Evolutionary conservation across 331 rosid genomes (phyloP).

Genomic region (Cydonia oblonga): DNA sequence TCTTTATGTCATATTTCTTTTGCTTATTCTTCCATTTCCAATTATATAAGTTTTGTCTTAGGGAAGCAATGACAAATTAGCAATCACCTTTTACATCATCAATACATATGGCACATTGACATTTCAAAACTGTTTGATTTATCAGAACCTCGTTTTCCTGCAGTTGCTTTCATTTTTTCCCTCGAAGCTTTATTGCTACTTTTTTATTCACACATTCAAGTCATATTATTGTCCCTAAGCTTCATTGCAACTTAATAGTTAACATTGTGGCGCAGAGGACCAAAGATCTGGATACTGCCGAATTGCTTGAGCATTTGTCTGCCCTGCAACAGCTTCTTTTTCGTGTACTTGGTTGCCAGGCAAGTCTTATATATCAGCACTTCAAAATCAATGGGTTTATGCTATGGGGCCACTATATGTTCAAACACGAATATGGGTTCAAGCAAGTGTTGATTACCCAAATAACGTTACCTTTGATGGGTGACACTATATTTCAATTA

Average conservation of each 20-base stretch:
- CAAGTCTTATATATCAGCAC: slow-evolving; percentile 13
- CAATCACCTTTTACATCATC: neutral
- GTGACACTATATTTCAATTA: neutral
- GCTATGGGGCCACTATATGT: neutral
- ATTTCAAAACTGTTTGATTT: neutral
- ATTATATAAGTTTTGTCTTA: neutral
- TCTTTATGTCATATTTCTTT: neutral
- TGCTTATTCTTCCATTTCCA: neutral
- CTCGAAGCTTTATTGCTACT: neutral
- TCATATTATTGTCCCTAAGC: neutral
- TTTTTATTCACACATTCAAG: neutral
- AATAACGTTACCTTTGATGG: slow-evolving; percentile 1
- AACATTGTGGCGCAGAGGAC: slow-evolving; percentile 70
- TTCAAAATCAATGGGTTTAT: slow-evolving; percentile 12
- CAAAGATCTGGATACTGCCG: slow-evolving; percentile 82
- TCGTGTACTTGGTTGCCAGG: slow-evolving; percentile 90
- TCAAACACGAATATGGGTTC: neutral
- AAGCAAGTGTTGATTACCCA: neutral
- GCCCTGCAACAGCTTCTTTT: slow-evolving; percentile 84
- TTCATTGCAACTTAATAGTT: slow-evolving; percentile 2
- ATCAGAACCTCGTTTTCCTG: neutral
- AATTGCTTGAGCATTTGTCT: slow-evolving; percentile 88
- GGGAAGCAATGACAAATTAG: neutral
- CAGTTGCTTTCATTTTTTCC: neutral
- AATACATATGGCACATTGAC: neutral